phyloP scores from a whole-genome alignment of 2,329 filamentous ascomycete genomes.

The Fusarium duplospermum region DNA sequence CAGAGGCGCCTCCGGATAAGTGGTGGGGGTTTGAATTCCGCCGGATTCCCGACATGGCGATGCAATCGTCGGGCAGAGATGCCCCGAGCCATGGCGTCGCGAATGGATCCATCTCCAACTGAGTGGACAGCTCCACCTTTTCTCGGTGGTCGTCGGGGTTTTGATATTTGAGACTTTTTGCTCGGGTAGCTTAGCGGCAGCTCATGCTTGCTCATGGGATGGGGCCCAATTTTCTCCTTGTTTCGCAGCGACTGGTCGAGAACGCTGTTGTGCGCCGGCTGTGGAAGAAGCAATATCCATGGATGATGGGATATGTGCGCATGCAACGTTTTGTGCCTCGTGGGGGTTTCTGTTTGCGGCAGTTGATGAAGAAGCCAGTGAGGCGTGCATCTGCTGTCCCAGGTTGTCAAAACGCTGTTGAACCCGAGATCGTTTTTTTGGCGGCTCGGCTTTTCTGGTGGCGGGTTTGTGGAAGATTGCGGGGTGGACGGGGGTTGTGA shows the following conservation, averaged over 20 bases:
- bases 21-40: constrained; percentile 15
- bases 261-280: not conserved
- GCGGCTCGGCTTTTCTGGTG: constrained; percentile 3
- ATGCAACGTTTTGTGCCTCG: not conserved
- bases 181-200: constrained; percentile 17
- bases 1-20: constrained; percentile 8
- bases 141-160: constrained; percentile 35
- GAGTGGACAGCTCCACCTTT: constrained; percentile 28
- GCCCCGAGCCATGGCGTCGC: constrained; percentile 30
- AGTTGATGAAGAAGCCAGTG: not conserved
- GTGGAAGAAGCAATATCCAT: not conserved
- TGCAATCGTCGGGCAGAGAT: constrained; percentile 34
- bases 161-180: constrained; percentile 1
- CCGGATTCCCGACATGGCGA: constrained; percentile 27
- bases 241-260: not conserved
- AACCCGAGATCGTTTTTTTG: not conserved
- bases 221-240: constrained; percentile 3
- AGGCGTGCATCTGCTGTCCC: not conserved
- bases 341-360: not conserved
- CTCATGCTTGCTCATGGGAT: constrained; percentile 11
- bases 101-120: constrained; percentile 33
- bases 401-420: not conserved
- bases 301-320: not conserved
- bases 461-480: constrained; percentile 17
- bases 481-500: constrained; percentile 5